Evolutionary conservation across 2,329 filamentous ascomycete species (phyloP), one percentile per base, ranked within the genome.

Genomic region (Beauveria rudraprayagi): DNA sequence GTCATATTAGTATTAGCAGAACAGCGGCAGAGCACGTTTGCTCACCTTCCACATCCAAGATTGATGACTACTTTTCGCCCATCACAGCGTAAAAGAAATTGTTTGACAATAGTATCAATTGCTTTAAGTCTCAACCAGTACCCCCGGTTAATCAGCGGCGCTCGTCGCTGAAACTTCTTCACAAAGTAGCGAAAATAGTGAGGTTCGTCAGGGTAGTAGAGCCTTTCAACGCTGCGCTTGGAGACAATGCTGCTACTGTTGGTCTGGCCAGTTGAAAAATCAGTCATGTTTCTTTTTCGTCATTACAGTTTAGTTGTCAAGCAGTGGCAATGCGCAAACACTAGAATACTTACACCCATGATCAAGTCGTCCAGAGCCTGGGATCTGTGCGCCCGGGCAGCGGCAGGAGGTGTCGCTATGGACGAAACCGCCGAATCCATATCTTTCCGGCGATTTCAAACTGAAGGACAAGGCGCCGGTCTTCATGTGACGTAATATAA

Each of bases 221-320:
- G 78, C 67, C 87, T 87, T 70, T 96, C 92, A n/a, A 97, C 92
- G 68, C 91, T 94, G 66, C 92, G 81, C 72, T 97, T 97, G 16
- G 92, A 96, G 17, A 92, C 88, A 66, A 96, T 96, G 69, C 90
- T 95, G 74, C 90, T 93, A 71, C 87, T 92, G 72, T 96, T 96
- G 62, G 92, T 97, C 84, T 90, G 62, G 5, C 6, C n/a, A 30
- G 16, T 40, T n/a, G 22, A 8, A 7, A 7, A 26, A 53, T 60
- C 40, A 53, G 26, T 16, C 2, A 28, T 1, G 11, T 5, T 34
- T 5, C 30, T 5, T 34, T 34, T 34, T 34, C 10, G 30, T 11
- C 10, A 10, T 34, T 34, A 5, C 30, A 34, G 30, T 34, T 34
- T 4, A 34, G 30, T n/a, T n/a, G 30, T 10, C 30, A 10, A 14